Evolutionary conservation across 2,329 filamentous ascomycete species (phyloP).

Genomic region (Coniella lustricola): DNA sequence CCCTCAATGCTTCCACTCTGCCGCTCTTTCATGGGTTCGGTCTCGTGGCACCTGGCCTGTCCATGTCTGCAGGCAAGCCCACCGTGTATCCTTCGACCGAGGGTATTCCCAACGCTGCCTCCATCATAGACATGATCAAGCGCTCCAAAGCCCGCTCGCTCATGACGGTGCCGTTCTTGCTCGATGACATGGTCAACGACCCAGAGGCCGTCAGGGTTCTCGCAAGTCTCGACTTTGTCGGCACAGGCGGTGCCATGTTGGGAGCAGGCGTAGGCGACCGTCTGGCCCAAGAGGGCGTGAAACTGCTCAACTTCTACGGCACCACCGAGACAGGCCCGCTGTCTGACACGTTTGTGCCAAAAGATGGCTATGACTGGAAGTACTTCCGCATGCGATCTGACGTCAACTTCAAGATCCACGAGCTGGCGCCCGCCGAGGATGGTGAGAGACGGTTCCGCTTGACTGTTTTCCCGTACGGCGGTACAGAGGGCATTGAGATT

Average conservation of each 20-base stretch:
- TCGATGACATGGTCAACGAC: neutral
- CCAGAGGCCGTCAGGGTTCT: neutral
- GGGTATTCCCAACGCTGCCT: neutral
- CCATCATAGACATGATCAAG: neutral
- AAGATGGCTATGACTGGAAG: neutral
- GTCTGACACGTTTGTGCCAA: neutral
- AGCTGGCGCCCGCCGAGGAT: neutral
- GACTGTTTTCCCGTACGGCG: neutral
- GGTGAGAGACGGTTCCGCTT: neutral
- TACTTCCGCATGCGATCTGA: neutral
- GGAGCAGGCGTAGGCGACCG: neutral
- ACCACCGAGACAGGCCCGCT: neutral
- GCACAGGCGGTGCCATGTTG: neutral
- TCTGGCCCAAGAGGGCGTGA: neutral
- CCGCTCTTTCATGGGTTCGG: conserved; percentile 2
- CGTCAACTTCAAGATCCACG: neutral
- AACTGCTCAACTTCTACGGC: conserved; percentile 1
- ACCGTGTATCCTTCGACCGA: neutral
- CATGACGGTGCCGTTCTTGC: neutral
- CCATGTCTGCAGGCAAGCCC: neutral
- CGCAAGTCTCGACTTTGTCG: neutral
- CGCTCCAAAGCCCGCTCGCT: neutral
- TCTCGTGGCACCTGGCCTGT: neutral
- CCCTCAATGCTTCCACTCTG: neutral
- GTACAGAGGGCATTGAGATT: neutral